These are phyloP conservation scores for Monsonia emarginata DNA, from an alignment of 441 rosid species.

Conservation along the genomic window DNA sequence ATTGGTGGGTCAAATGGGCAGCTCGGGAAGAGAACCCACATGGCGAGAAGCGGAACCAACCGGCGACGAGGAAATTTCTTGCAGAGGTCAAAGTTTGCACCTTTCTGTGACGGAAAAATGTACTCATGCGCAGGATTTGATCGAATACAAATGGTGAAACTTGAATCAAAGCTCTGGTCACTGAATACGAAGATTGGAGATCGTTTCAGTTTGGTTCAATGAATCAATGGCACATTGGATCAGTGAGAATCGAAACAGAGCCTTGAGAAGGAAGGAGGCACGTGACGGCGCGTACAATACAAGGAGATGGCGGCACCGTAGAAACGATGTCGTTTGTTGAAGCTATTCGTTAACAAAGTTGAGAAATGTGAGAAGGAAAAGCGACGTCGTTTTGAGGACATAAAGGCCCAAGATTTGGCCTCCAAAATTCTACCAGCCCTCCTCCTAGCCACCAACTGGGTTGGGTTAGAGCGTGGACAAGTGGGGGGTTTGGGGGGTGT, in stretches of 20 bases:
- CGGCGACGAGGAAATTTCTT: not conserved
- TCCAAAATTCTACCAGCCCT: slow-evolving; percentile 18
- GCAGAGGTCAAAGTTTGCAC: not conserved
- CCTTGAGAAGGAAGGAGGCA: no score
- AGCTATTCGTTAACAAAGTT: no score
- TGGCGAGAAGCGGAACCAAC: not conserved
- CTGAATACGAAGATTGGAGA: not conserved
- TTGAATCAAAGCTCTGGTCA: not conserved
- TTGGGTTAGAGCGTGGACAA: no score
- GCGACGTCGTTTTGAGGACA: no score
- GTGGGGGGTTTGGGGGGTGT: no score
- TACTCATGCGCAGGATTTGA: not conserved
- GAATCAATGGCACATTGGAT: not conserved
- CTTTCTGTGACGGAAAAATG: not conserved
- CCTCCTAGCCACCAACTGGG: slow-evolving; percentile 13
- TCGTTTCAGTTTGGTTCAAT: not conserved
- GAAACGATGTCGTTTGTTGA: no score
- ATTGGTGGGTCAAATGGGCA: not conserved
- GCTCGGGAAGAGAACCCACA: not conserved
- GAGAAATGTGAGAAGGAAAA: no score
- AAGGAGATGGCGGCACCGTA: no score
- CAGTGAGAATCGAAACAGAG: not conserved
- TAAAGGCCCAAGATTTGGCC: no score
- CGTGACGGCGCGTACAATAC: no score
- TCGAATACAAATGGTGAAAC: not conserved